A percentile compares a stretch with the other conserved stretches of the same genome.
phyloP scores from a whole-genome alignment of 2,329 filamentous ascomycete genomes.

The Claviceps africana region DNA sequence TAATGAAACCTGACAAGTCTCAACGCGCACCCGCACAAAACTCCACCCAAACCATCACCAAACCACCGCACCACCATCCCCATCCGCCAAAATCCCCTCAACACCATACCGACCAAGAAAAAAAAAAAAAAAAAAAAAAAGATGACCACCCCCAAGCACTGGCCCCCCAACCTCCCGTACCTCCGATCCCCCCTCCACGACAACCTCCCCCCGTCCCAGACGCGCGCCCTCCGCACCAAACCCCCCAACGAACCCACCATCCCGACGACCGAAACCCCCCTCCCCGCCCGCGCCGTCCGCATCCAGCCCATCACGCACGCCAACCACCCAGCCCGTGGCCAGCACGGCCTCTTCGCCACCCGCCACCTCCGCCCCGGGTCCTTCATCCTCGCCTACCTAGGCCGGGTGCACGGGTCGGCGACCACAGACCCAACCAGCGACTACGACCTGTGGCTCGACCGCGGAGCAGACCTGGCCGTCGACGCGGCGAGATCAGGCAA shows the following conservation, averaged over 20 bases:
- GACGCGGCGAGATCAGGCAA: constrained; percentile 46
- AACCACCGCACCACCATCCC: no score
- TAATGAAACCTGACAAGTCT: no score
- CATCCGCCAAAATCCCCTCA: no score
- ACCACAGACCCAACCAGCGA: constrained; percentile 20
- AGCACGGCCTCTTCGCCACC: constrained; percentile 46
- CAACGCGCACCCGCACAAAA: no score
- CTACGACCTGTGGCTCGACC: constrained; percentile 52
- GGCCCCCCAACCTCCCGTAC: constrained; percentile 40
- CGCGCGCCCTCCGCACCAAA: constrained; percentile 22
- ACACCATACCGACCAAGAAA: not conserved
- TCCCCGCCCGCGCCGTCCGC: constrained; percentile 34
- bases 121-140: not conserved
- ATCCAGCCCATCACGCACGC: constrained; percentile 39
- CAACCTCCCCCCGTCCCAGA: constrained; percentile 27
- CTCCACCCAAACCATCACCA: no score
- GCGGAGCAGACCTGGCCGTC: constrained; percentile 41
- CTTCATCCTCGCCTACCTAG: constrained; percentile 49
- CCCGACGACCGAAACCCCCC: constrained; percentile 19
- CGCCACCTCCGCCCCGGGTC: constrained; percentile 36
- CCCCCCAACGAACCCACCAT: constrained; percentile 14
- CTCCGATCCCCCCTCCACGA: constrained; percentile 36
- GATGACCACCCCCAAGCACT: constrained; percentile 38
- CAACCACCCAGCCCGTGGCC: constrained; percentile 42
- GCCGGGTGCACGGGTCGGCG: constrained; percentile 34